Conservation (phyloP, 2,329 filamentous ascomycete genomes). For the Rhinocladiella similis region DNA sequence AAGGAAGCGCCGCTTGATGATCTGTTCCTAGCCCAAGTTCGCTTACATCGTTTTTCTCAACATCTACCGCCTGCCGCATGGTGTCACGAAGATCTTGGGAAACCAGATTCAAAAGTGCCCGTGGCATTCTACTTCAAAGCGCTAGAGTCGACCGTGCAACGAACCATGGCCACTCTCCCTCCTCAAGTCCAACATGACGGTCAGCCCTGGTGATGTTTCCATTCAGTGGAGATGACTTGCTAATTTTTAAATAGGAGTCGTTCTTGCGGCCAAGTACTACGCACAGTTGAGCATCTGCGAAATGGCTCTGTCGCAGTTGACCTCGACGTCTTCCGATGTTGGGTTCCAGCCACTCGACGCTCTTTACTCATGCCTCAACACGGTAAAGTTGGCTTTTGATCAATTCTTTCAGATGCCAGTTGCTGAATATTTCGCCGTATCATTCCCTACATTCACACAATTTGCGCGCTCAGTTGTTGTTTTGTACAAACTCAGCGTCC, state of each 20-base stretch:
- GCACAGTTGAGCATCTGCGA: constrained; percentile 25
- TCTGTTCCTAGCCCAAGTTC: constrained; percentile 41
- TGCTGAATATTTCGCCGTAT: constrained; percentile 28
- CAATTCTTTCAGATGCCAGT: constrained; percentile 37
- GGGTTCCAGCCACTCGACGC: constrained; percentile 20
- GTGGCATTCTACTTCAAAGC: constrained; percentile 5
- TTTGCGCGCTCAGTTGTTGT: constrained; percentile 27
- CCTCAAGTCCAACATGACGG: constrained; percentile 25
- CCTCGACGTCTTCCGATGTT: constrained; percentile 4
- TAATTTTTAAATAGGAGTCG: not conserved
- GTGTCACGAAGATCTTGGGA: constrained; percentile 4
- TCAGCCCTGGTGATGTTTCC: constrained; percentile 11
- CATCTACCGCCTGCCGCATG: constrained; percentile 12
- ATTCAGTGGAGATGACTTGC: not conserved
- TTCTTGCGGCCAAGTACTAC: constrained; percentile 11
- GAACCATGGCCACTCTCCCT: constrained; percentile 26
- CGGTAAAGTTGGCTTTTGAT: constrained; percentile 40
- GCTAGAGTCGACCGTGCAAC: constrained; percentile 29
- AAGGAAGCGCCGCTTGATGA: constrained; percentile 53
- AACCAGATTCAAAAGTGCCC: constrained; percentile 2
- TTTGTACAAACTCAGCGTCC: constrained; percentile 28
- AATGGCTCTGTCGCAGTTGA: constrained; percentile 15
- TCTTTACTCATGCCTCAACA: constrained; percentile 40
- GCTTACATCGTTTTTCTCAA: constrained; percentile 29
- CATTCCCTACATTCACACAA: constrained; percentile 31